Evolutionary conservation across 345 rosid genomes (phyloP), one percentile per base, ranked within the genome.

Genomic region (Aquilaria yunnanensis): DNA sequence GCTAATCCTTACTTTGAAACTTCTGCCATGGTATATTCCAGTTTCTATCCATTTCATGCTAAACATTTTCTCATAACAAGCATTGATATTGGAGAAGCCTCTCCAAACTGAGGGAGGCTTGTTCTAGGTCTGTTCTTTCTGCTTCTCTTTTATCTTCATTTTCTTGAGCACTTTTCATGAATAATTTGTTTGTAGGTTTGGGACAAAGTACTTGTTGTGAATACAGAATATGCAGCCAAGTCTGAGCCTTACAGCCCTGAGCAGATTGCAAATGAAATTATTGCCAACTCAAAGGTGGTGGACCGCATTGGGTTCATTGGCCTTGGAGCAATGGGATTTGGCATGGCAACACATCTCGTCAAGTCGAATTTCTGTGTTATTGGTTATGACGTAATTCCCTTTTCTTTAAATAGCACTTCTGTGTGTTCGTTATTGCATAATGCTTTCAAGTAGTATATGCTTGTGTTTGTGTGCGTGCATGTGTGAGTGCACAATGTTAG

Each of bases 241-340:
- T 67, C 60, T 56, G 90, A 87, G 74, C 72, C 78, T 63, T 93
- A 93, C 73, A 56, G 69, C 57, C 92, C 98, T 41, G 97, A 87
- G 70, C 74, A 85, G 60, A 72, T 89, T 59, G 97, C 96, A 33
- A 43, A 72, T 57, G 77, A 85, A 67, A 68, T 87, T 59, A 73
- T 70, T 62, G 56, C 79, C 70, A 75, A 77, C 65, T 85, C 90
- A 58, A 72, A 69, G 71, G 56, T 78, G 56, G 94, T 87, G 54
- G 73, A 71, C 51, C 80, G 76, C 71, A 71, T 93, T 65, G 97
- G 97, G 67, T 93, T 89, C 70, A 83, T 93, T 75, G 98, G 98
- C 59, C 98, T 93, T 54, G 98, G 98, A 67, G 98, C 97, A 80
- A 92, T 92, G 98, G 98, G 98, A 57, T 87, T 89, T 75, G 98